Conservation (phyloP, 2,329 filamentous ascomycete species). For the Alternaria brassicae region DNA sequence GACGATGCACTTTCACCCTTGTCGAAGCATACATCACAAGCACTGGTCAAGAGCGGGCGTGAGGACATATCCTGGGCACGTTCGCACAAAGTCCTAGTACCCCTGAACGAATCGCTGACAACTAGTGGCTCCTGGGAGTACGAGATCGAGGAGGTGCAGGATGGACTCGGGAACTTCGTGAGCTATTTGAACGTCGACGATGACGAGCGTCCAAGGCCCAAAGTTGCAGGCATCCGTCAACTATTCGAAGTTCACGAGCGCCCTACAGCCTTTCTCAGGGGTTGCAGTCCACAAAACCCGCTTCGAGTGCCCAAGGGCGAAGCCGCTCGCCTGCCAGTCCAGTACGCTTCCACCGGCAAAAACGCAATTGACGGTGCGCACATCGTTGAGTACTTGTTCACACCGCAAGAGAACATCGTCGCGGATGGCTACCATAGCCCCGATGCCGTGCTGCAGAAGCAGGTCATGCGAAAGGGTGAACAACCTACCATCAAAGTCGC, state of each 20-base stretch:
- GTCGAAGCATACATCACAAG: constrained; percentile 64
- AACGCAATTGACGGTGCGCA: constrained; percentile 69
- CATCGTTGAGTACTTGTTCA: constrained; percentile 81
- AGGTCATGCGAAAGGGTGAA: constrained; percentile 68
- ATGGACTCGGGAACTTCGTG: constrained; percentile 86
- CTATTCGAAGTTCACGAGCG: constrained; percentile 86
- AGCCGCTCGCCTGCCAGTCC: constrained; percentile 71
- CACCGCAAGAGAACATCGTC: constrained; percentile 72
- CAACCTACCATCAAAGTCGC: constrained; percentile 74
- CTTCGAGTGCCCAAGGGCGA: constrained; percentile 83
- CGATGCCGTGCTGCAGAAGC: constrained; percentile 63
- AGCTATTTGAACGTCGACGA: constrained; percentile 73
- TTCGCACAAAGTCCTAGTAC: constrained; percentile 75
- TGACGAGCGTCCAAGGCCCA: constrained; percentile 66
- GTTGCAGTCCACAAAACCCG: constrained; percentile 80
- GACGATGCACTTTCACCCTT: constrained; percentile 84
- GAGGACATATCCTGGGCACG: constrained; percentile 83
- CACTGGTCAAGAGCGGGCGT: constrained; percentile 63
- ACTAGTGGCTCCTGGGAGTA: constrained; percentile 85
- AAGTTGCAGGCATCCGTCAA: constrained; percentile 71
- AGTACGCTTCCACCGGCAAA: constrained; percentile 69
- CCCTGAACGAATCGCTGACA: constrained; percentile 88
- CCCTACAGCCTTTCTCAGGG: constrained; percentile 73
- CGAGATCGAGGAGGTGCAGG: constrained; percentile 87
- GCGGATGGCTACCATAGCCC: constrained; percentile 71